These are phyloP conservation scores for Avena sativa DNA, from an alignment of 176 grass and related monocot species.

Conservation along the genomic window DNA sequence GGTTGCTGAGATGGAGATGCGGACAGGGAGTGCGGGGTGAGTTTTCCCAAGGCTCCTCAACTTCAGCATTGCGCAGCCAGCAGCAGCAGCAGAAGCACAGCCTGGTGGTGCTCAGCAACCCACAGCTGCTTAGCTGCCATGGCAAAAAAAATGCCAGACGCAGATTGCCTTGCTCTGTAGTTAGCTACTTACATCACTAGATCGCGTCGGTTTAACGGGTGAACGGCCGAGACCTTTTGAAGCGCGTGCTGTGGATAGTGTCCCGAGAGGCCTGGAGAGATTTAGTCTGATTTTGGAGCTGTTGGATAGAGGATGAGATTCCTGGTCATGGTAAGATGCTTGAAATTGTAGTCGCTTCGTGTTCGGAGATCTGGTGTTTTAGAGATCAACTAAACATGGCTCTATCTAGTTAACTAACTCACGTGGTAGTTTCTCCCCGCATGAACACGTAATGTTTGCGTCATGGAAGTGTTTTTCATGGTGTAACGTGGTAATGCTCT, in stretches of 20 bases:
- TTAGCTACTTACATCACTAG: conserved; percentile 28
- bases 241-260: conserved; percentile 22
- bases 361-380: not conserved
- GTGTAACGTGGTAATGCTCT: not conserved
- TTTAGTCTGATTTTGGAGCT: conserved; percentile 8
- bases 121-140: conserved; percentile 41
- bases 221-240: conserved; percentile 4
- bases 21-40: conserved; percentile 27
- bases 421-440: not conserved
- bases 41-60: conserved; percentile 41
- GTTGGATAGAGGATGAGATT: not conserved
- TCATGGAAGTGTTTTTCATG: not conserved
- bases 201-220: conserved; percentile 18
- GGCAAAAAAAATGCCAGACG: not conserved
- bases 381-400: not conserved
- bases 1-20: conserved; percentile 68
- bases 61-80: conserved; percentile 40
- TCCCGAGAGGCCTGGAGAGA: not conserved
- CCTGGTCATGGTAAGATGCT: not conserved
- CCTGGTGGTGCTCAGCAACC: conserved; percentile 13
- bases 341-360: not conserved
- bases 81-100: conserved; percentile 25
- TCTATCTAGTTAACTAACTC: not conserved
- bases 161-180: conserved; percentile 22
- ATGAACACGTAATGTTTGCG: not conserved